phyloP scores from a whole-genome alignment of 768 basidiomycete species.

The Rhizopogon rudus region DNA sequence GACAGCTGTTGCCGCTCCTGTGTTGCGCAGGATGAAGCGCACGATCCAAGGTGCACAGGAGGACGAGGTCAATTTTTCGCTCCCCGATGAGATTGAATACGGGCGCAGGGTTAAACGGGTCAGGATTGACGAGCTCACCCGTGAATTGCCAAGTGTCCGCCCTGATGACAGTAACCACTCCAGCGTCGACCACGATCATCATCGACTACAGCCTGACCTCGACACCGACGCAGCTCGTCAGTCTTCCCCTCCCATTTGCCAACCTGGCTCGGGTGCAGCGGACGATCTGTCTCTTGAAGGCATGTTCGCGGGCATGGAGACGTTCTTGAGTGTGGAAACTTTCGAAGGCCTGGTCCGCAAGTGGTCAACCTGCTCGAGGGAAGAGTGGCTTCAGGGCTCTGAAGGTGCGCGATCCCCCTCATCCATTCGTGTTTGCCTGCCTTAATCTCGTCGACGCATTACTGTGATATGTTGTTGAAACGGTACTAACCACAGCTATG shows the following conservation, averaged over 20 bases:
- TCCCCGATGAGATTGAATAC: background rate
- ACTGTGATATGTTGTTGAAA: constrained; percentile 6
- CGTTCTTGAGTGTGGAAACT: constrained; percentile 17
- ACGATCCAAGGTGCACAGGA: background rate
- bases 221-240: background rate
- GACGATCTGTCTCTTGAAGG: constrained; percentile 7
- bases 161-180: background rate
- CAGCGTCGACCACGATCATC: background rate
- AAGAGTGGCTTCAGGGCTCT: constrained; percentile 26
- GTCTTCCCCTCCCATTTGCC: background rate
- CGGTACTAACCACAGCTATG: background rate
- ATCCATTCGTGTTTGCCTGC: constrained; percentile 14
- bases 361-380: constrained; percentile 24
- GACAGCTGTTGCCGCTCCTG: background rate
- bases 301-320: constrained; percentile 15
- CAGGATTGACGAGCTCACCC: background rate
- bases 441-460: constrained; percentile 13
- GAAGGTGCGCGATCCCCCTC: constrained; percentile 17
- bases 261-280: background rate
- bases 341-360: constrained; percentile 17
- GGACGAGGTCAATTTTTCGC: background rate
- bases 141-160: background rate
- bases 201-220: background rate
- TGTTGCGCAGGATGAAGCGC: background rate
- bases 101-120: background rate